Evolutionary conservation across 176 grass and related monocot species (phyloP), one percentile per base, ranked within the genome.

Genomic region (Chloris gayana): DNA sequence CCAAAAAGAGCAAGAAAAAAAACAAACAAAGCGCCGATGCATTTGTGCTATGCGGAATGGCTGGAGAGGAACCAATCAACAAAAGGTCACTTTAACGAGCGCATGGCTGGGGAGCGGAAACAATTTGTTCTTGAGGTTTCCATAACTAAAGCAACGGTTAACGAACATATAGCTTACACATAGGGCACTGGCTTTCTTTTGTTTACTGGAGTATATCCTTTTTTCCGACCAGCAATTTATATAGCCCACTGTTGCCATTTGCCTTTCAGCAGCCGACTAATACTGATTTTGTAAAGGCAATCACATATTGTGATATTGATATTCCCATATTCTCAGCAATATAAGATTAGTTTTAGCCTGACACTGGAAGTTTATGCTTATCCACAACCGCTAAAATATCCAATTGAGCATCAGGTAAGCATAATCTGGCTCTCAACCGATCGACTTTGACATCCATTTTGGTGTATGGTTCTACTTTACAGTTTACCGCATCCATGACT

Each of bases 31-130:
- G 47, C 12, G 67, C 29, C 37, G 12, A 12, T 78, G 67, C 74
- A 83, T 83, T 12, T 73, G 59, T 83, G 74, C 67, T 38, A 38
- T 39, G 75, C 49, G 38, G 30, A 88, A 73, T 73, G 86, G 74
- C 30, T 58, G 68, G 69, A 79, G 30, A 83, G 38, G 75, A 84
- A 79, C 60, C 68, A 29, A 29, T 14, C 3, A 61, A 61, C 25
- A 0, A 46, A 71, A 74, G 18, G 10, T 47, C 21, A 35, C 73
- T 58, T 77, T 41, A 8, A 19, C 22, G 37, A 46, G 70, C 25
- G 60, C 38, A n/a, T 47, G 49, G 58, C 26, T 45, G 9, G n/a
- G n/a, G 44, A 45, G 44, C 3, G 44, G 44, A 87, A 75, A 63
- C 21, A 56, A 34, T 69, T 83, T 0, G 53, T 42, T 75, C n/a